Evolutionary conservation across 805 yeast genomes (phyloP), one percentile per base, ranked within the genome.

Genomic region (Teunomyces barrocoloradensis): DNA sequence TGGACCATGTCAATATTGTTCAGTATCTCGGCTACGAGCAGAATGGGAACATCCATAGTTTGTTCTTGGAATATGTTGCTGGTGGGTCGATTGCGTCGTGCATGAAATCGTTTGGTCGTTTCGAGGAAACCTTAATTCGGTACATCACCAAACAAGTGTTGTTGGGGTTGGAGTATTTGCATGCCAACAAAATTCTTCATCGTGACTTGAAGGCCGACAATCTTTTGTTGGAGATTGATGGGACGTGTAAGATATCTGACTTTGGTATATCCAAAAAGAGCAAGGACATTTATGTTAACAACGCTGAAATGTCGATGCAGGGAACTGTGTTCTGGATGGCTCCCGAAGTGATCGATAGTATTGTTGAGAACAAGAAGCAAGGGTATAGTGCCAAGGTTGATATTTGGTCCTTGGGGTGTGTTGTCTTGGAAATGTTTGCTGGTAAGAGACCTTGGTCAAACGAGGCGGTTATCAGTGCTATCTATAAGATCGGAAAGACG

Each of bases 251-350:
- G 68, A 94, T 94, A 42, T 86, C 96, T 11, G 99, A 94, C 66
- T 94, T 94, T 70, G 99, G 99, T 40, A 94, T 94, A 44, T 90
- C 97, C 36, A 91, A 89, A 63, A 81, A 83, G 59, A 68, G 74
- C 0, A 60, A 66, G 45, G 91, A 94, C 61, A 88, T 92, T 20
- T 92, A 94, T 63, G 84, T 87, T 27, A 90, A 94, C 64, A 84
- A 89, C 57, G 89, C 96, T 3, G 97, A 89, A 46, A 88, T 91
- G 96, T 91, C 97, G 10, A 89, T 89, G 96, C 96, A 95, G 66
- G 99, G 99, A 20, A 91, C 99, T 0, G 89, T 95, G 1, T 94
- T 91, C 65, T 94, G 99, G 99, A 94, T 94, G 99, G 99, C 99
- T 0, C 99, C 99, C 0, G 99, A 94, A 62, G 96, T 95, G 53